phyloP scores from a whole-genome alignment of 768 basidiomycete species.

The Heimioporus sp. region DNA sequence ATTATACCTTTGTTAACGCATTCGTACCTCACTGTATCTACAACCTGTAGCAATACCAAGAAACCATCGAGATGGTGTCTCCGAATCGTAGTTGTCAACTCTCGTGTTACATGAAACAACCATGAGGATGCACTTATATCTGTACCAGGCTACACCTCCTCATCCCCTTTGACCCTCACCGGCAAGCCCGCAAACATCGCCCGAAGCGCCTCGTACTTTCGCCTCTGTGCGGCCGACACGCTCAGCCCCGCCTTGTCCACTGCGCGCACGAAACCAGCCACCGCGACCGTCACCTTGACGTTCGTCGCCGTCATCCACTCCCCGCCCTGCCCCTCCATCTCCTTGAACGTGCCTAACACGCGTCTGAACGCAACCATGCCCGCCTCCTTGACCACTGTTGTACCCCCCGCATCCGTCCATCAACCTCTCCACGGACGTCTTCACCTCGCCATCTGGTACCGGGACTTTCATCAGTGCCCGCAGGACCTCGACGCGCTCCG shows the following conservation, averaged over 20 bases:
- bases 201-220: slow-evolving; percentile 77
- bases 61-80: too few species aligned
- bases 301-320: neutral
- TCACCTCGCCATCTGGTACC: slow-evolving; percentile 33
- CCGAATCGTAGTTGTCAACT: too few species aligned
- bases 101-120: too few species aligned
- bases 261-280: too few species aligned
- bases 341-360: slow-evolving; percentile 64
- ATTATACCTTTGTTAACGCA: too few species aligned
- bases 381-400: slow-evolving; percentile 85
- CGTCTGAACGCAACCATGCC: slow-evolving; percentile 80
- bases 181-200: slow-evolving; percentile 83
- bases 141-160: slow-evolving; percentile 2
- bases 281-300: slow-evolving; percentile 39
- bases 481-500: slow-evolving; percentile 82
- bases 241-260: slow-evolving; percentile 85
- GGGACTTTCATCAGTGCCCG: slow-evolving; percentile 76
- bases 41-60: too few species aligned
- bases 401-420: slow-evolving; percentile 78
- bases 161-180: slow-evolving; percentile 41
- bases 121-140: too few species aligned
- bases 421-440: slow-evolving; percentile 40
- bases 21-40: too few species aligned
- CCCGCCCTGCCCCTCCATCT: slow-evolving; percentile 40
- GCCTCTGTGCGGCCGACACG: slow-evolving; percentile 76